These are phyloP conservation scores for Chlorencoelia australis DNA, from an alignment of 2,329 filamentous ascomycete genomes.

Conservation along the genomic window DNA sequence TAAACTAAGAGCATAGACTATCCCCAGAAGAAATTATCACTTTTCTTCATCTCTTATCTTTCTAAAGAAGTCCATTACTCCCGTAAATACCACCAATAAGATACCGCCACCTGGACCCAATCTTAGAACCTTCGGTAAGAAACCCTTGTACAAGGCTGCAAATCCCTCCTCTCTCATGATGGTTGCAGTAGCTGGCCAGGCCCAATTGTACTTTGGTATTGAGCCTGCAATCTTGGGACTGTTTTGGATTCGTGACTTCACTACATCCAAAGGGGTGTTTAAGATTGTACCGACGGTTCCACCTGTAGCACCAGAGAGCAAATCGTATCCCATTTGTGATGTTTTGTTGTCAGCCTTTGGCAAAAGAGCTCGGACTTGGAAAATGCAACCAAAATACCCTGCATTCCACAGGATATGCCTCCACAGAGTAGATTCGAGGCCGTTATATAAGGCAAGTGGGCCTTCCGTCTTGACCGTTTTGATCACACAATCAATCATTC, in stretches of 20 bases:
- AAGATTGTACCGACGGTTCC: constrained; percentile 84
- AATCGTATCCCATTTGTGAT: constrained; percentile 74
- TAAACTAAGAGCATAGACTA: no score
- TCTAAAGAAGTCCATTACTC: constrained; percentile 87
- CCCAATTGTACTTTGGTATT: constrained; percentile 97
- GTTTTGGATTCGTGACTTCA: constrained; percentile 98
- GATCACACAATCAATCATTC: constrained; percentile 67
- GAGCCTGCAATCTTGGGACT: constrained; percentile 71
- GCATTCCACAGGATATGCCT: constrained; percentile 90
- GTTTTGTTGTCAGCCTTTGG: constrained; percentile 74
- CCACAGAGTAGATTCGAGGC: constrained; percentile 94
- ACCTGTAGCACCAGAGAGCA: constrained; percentile 77
- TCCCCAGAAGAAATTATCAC: no score
- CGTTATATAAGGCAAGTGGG: constrained; percentile 84
- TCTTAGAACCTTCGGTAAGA: constrained; percentile 86
- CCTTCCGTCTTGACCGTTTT: constrained; percentile 83
- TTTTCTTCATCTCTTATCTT: constrained; percentile 35
- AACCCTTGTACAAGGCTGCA: constrained; percentile 89
- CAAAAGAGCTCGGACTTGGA: constrained; percentile 81
- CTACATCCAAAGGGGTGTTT: constrained; percentile 94
- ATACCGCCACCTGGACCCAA: constrained; percentile 56
- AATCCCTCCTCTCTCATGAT: constrained; percentile 93
- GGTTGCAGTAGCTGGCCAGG: constrained; percentile 74
- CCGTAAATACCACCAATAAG: constrained; percentile 76
- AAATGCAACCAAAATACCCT: constrained; percentile 97